These are phyloP conservation scores for Rhynchospora pubera DNA, from an alignment of 176 grass and related monocot genomes.

Conservation along the genomic window DNA sequence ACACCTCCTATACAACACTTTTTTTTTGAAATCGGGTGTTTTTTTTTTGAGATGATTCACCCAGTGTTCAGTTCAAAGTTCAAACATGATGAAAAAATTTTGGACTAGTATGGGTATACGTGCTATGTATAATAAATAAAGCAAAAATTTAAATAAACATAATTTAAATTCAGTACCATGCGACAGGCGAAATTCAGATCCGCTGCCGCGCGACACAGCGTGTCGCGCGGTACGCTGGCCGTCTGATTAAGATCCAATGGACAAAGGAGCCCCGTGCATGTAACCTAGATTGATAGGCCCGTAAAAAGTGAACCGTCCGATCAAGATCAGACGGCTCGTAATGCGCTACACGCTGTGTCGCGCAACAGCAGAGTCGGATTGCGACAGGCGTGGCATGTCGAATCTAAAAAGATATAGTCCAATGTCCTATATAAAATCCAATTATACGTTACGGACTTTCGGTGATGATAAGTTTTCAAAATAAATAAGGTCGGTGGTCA, in stretches of 20 bases:
- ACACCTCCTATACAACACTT: neutral
- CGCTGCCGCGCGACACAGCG: too few species aligned
- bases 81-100: neutral
- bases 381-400: neutral
- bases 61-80: neutral
- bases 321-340: too few species aligned
- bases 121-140: neutral
- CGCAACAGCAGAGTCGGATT: too few species aligned
- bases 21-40: neutral
- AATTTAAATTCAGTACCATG: neutral
- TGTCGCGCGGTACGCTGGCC: too few species aligned
- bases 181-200: too few species aligned
- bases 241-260: too few species aligned
- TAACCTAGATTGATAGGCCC: too few species aligned
- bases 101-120: neutral
- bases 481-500: neutral
- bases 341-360: too few species aligned
- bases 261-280: too few species aligned
- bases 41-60: neutral
- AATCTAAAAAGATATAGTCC: neutral
- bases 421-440: neutral
- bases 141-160: neutral
- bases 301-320: too few species aligned
- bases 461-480: neutral
- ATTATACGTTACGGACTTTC: neutral